Percentiles rank a stretch among this genome's conserved stretches.
Evolutionary conservation across 2,329 filamentous ascomycete genomes (phyloP).

Genomic region (Exophiala mesophila): DNA sequence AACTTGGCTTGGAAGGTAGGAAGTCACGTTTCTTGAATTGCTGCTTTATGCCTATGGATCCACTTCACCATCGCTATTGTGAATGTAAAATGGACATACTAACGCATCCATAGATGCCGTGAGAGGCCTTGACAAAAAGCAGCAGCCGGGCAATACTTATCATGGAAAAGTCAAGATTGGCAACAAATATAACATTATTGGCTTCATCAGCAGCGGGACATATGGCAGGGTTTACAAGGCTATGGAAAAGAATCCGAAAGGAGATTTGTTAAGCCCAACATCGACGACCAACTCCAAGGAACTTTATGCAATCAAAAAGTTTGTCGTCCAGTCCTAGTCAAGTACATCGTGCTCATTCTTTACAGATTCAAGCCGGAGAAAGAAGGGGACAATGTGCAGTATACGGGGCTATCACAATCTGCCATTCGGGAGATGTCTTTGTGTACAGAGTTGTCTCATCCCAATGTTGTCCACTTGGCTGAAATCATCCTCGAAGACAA

Average conservation of each 20-base stretch:
- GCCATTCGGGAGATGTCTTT: constrained; percentile 96
- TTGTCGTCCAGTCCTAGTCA: constrained; percentile 26
- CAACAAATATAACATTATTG: constrained; percentile 88
- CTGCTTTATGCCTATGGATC: not conserved
- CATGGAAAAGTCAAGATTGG: constrained; percentile 76
- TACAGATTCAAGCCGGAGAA: constrained; percentile 87
- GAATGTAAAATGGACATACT: constrained; percentile 1
- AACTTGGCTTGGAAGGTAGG: constrained; percentile 18
- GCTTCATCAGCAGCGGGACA: constrained; percentile 96
- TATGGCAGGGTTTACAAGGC: constrained; percentile 99
- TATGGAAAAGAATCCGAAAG: constrained; percentile 64
- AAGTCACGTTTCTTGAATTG: not conserved
- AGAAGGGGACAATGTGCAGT: constrained; percentile 88
- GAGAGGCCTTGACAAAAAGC: constrained; percentile 29
- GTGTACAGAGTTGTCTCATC: constrained; percentile 83
- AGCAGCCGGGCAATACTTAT: constrained; percentile 48
- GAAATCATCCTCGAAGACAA: constrained; percentile 98
- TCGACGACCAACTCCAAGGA: constrained; percentile 42
- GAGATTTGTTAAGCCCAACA: constrained; percentile 20
- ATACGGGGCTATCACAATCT: constrained; percentile 96
- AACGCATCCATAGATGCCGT: constrained; percentile 5
- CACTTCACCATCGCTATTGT: too few species aligned
- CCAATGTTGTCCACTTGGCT: constrained; percentile 82
- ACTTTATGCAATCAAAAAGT: constrained; percentile 98
- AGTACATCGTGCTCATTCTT: constrained; percentile 17